phyloP scores from a whole-genome alignment of 768 basidiomycete species.

The Brasilioporus rufonigricans region DNA sequence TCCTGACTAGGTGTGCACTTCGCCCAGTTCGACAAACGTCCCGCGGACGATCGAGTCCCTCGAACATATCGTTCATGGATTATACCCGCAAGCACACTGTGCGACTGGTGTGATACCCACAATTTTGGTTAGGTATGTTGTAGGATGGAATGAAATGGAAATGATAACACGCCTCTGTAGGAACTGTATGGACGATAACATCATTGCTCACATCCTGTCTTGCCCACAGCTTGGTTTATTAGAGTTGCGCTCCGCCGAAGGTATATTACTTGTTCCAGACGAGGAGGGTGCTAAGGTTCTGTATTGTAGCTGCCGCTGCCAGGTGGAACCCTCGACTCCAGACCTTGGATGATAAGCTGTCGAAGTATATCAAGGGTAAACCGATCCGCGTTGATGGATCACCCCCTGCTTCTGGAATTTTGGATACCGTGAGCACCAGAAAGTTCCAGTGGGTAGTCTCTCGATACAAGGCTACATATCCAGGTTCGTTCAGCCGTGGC shows the following conservation, averaged over 20 bases:
- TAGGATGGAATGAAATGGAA: not conserved
- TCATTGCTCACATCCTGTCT: constrained; percentile 76
- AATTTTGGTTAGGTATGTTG: constrained; percentile 53
- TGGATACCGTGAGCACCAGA: constrained; percentile 55
- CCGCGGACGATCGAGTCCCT: constrained; percentile 74
- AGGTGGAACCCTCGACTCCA: constrained; percentile 61
- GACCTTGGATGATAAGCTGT: constrained; percentile 61
- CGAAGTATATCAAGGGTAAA: constrained; percentile 64
- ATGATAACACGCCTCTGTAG: constrained; percentile 32
- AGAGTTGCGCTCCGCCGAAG: constrained; percentile 60
- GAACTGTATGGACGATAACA: constrained; percentile 67
- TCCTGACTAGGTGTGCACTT: not conserved
- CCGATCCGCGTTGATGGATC: constrained; percentile 73
- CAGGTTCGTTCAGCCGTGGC: constrained; percentile 68
- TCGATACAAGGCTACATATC: not conserved
- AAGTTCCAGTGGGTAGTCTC: not conserved
- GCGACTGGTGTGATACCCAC: constrained; percentile 43
- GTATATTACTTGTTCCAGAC: constrained; percentile 31
- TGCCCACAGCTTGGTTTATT: constrained; percentile 62
- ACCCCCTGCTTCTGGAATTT: constrained; percentile 70
- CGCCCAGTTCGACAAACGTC: constrained; percentile 65
- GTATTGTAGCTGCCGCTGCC: constrained; percentile 54
- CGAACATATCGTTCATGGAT: constrained; percentile 68
- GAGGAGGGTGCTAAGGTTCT: not conserved
- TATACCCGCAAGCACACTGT: constrained; percentile 61